These are phyloP conservation scores for Zymoseptoria ardabiliae DNA, from an alignment of 2,329 filamentous ascomycete species.

Conservation along the genomic window DNA sequence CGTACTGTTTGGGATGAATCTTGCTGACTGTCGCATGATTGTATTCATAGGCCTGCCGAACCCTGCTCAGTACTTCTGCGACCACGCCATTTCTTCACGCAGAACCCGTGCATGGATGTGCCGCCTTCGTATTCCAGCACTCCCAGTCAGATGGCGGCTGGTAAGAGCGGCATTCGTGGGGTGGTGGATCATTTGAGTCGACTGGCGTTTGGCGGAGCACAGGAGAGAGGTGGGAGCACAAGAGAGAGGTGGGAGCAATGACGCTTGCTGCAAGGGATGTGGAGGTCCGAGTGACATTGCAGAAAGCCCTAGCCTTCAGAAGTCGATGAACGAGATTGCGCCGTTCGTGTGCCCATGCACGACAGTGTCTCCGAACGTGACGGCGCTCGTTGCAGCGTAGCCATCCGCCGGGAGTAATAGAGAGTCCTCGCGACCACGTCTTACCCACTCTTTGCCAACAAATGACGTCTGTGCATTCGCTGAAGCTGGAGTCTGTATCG, in stretches of 20 bases:
- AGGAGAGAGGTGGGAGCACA: conserved; percentile 30
- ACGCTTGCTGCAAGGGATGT: conserved; percentile 11
- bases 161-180: conserved; percentile 30
- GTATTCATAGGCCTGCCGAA: conserved; percentile 30
- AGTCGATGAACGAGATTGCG: not conserved
- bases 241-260: conserved; percentile 28
- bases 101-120: conserved; percentile 74
- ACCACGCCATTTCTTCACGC: conserved; percentile 74
- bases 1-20: no score
- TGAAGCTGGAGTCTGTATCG: not conserved
- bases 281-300: no score
- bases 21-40: not conserved
- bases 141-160: conserved; percentile 55
- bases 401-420: not conserved
- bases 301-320: not conserved
- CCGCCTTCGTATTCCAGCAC: conserved; percentile 67
- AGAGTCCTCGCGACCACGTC: not conserved
- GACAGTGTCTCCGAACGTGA: not conserved
- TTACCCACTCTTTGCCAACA: not conserved
- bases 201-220: conserved; percentile 39
- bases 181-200: conserved; percentile 46
- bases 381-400: not conserved
- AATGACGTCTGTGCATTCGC: not conserved
- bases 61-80: conserved; percentile 69
- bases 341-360: not conserved